Evolutionary conservation across 805 yeast genomes (phyloP).

Genomic region (Saturnispora kantuleensis): DNA sequence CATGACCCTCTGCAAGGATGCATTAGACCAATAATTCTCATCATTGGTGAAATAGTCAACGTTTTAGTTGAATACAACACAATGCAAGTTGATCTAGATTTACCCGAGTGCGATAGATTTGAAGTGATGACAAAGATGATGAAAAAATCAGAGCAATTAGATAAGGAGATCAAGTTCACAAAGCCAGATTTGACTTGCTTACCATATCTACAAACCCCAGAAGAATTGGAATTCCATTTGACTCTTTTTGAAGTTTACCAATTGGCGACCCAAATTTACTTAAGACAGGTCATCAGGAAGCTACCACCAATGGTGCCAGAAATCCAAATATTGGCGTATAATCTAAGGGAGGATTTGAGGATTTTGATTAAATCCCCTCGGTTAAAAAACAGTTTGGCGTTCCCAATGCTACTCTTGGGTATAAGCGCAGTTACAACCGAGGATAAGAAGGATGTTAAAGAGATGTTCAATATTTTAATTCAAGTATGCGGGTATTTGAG

Average conservation of each 20-base stretch:
- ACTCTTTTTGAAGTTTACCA: conserved; percentile 29
- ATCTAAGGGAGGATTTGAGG: conserved; percentile 14
- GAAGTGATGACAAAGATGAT: conserved; percentile 14
- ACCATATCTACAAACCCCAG: conserved; percentile 13
- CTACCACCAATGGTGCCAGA: conserved; percentile 23
- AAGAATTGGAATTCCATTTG: conserved; percentile 24
- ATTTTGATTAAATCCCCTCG: conserved; percentile 10
- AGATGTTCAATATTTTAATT: conserved; percentile 21
- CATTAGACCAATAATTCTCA: conserved; percentile 27
- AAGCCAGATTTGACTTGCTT: conserved; percentile 17
- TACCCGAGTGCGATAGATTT: conserved; percentile 17
- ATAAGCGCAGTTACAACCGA: conserved; percentile 21
- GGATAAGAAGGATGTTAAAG: conserved; percentile 21
- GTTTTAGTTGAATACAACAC: conserved; percentile 18
- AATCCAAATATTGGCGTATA: conserved; percentile 15
- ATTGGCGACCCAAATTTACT: conserved; percentile 20
- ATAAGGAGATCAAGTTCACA: conserved; percentile 12
- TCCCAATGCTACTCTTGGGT: conserved; percentile 32
- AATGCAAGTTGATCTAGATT: conserved; percentile 13
- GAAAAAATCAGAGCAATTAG: conserved; percentile 13
- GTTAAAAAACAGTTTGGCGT: conserved; percentile 25
- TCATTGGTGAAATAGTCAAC: conserved; percentile 32
- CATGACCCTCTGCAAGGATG: conserved; percentile 36
- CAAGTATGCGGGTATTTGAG: conserved; percentile 25
- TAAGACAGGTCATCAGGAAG: conserved; percentile 19